Conservation (phyloP, 1,284 basidiomycete genomes). For the Ganoderma resinaceum region DNA sequence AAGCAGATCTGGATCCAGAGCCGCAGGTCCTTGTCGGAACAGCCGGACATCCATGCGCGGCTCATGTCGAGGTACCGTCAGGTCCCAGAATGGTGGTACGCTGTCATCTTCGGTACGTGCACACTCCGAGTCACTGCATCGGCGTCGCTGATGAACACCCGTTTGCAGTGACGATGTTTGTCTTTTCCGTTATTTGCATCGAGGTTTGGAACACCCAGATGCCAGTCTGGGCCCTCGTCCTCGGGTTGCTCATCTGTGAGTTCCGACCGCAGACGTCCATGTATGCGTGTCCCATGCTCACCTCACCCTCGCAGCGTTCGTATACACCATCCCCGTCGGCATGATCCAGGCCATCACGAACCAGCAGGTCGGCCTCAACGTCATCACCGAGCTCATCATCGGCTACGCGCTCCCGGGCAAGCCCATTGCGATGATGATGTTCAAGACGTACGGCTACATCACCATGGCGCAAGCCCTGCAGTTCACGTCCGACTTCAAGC, state of each 20-base stretch:
- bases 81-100: conserved; percentile 66
- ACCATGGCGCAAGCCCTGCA: conserved; percentile 47
- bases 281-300: not conserved
- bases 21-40: conserved; percentile 54
- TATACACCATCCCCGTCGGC: conserved; percentile 59
- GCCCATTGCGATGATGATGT: conserved; percentile 59
- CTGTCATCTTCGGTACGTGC: conserved; percentile 57
- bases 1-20: conserved; percentile 58
- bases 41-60: conserved; percentile 67
- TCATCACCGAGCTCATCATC: conserved; percentile 57
- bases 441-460: conserved; percentile 63
- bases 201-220: conserved; percentile 73
- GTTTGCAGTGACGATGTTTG: conserved; percentile 51
- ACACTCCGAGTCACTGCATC: conserved; percentile 43
- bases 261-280: not conserved
- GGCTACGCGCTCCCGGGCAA: conserved; percentile 56
- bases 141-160: not conserved
- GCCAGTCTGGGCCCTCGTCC: conserved; percentile 67
- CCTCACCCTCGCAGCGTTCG: conserved; percentile 31
- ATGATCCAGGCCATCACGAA: conserved; percentile 65
- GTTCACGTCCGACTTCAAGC: conserved; percentile 76
- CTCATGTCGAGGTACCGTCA: conserved; percentile 68
- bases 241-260: conserved; percentile 48
- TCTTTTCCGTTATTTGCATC: conserved; percentile 72
- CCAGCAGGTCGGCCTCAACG: conserved; percentile 56